Evolutionary conservation across 306 rosid species (phyloP).

Genomic region (Gastrolobium villosum): DNA sequence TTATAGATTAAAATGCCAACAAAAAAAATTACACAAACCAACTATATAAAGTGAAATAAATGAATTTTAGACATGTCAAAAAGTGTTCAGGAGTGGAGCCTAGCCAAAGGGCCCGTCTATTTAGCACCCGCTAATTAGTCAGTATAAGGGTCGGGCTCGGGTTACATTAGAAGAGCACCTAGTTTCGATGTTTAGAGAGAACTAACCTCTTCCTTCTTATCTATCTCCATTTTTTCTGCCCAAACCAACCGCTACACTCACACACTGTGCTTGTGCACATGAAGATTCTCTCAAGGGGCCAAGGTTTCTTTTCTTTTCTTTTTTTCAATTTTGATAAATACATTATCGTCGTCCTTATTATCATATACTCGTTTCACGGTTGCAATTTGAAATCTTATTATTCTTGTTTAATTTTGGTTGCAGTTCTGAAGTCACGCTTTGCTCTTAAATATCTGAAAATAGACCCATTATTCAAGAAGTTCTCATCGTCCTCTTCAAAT

Average conservation of each 20-base stretch:
- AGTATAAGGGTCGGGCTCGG: no score
- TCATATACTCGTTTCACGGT: slow-evolving; percentile 1
- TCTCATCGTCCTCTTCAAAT: slow-evolving; percentile 58
- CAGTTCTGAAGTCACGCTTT: slow-evolving; percentile 58
- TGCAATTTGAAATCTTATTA: slow-evolving; percentile 29
- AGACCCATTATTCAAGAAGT: slow-evolving; percentile 43
- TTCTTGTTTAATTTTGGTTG: slow-evolving; percentile 25
- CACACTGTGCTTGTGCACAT: slow-evolving; percentile 50
- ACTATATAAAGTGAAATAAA: no score
- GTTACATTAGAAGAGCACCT: not conserved
- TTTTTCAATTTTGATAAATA: not conserved
- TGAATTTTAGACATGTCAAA: no score
- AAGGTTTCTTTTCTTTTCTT: slow-evolving; percentile 51
- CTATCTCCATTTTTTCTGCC: not conserved
- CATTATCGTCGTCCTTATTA: not conserved
- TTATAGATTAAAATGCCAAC: no score
- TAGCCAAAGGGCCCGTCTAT: no score
- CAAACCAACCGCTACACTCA: not conserved
- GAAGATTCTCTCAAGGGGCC: slow-evolving; percentile 64
- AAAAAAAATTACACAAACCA: no score
- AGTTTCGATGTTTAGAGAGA: not conserved
- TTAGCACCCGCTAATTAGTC: no score
- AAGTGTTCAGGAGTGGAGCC: no score
- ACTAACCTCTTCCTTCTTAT: not conserved
- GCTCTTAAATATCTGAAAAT: slow-evolving; percentile 50